phyloP scores from a whole-genome alignment of 129 eudicot genomes.

The Centrapalus pauciflorus region DNA sequence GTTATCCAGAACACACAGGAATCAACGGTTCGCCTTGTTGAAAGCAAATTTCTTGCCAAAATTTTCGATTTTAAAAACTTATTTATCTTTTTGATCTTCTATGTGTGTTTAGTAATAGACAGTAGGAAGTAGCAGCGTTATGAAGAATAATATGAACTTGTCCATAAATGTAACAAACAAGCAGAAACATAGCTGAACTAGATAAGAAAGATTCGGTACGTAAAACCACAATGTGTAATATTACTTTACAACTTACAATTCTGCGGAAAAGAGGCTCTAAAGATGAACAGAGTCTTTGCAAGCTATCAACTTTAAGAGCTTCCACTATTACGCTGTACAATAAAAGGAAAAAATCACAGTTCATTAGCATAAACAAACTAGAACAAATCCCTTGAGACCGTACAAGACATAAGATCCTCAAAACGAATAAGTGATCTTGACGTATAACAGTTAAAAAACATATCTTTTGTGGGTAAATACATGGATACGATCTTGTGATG shows the following conservation, averaged over 20 bases:
- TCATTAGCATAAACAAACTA: background rate
- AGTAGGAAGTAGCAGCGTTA: background rate
- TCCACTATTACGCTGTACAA: constrained; percentile 47
- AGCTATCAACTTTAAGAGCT: constrained; percentile 52
- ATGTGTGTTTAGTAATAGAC: background rate
- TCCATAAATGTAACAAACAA: constrained; percentile 3
- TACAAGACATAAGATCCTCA: background rate
- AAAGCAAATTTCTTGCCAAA: background rate
- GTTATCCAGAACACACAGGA: background rate
- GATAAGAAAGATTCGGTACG: background rate
- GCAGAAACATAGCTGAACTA: background rate
- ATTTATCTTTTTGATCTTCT: constrained; percentile 1
- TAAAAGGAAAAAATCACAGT: background rate
- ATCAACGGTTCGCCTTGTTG: background rate
- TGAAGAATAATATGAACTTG: background rate
- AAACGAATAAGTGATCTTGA: constrained; percentile 6
- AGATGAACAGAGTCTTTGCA: constrained; percentile 52
- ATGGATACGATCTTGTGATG: too few species aligned
- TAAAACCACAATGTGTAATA: background rate
- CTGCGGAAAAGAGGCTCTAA: constrained; percentile 55
- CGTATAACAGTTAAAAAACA: too few species aligned
- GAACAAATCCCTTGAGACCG: background rate
- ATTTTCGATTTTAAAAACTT: background rate
- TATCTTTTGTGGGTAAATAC: background rate
- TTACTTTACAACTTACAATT: constrained; percentile 35